Conservation (phyloP, 768 basidiomycete species). For the Arthromyces matolae region DNA sequence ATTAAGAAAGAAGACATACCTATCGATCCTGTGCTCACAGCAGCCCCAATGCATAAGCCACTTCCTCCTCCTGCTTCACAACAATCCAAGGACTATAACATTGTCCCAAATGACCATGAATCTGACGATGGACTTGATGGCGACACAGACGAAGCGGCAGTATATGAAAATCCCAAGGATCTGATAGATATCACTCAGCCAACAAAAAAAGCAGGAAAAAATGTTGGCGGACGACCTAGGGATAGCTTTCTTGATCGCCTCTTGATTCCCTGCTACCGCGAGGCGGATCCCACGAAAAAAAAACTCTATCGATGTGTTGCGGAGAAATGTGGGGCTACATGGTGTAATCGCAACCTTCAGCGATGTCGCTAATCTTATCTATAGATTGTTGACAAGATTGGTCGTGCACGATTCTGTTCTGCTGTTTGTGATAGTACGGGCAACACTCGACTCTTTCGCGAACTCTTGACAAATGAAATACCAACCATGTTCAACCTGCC, state of each 20-base stretch:
- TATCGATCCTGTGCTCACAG: no score
- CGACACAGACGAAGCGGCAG: not conserved
- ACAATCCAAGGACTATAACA: no score
- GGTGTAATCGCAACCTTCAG: not conserved
- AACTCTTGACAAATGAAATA: conserved; percentile 10
- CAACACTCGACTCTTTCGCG: conserved; percentile 18
- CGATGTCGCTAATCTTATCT: no score
- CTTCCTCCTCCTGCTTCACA: no score
- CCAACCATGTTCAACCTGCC: conserved; percentile 19
- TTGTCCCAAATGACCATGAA: no score
- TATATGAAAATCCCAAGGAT: conserved; percentile 7
- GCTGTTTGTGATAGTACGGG: conserved; percentile 26
- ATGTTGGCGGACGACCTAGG: not conserved
- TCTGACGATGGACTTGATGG: no score
- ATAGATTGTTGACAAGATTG: conserved; percentile 18
- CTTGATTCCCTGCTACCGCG: not conserved
- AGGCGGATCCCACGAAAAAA: not conserved
- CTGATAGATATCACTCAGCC: not conserved
- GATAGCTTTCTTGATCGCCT: not conserved
- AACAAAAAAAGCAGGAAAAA: not conserved
- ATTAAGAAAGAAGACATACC: no score
- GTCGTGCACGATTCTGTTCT: conserved; percentile 17
- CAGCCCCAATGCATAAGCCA: no score
- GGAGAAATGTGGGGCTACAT: conserved; percentile 5
- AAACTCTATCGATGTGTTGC: conserved; percentile 1